Conservation (phyloP, 2,329 filamentous ascomycete genomes). For the Teratosphaeria nubilosa region DNA sequence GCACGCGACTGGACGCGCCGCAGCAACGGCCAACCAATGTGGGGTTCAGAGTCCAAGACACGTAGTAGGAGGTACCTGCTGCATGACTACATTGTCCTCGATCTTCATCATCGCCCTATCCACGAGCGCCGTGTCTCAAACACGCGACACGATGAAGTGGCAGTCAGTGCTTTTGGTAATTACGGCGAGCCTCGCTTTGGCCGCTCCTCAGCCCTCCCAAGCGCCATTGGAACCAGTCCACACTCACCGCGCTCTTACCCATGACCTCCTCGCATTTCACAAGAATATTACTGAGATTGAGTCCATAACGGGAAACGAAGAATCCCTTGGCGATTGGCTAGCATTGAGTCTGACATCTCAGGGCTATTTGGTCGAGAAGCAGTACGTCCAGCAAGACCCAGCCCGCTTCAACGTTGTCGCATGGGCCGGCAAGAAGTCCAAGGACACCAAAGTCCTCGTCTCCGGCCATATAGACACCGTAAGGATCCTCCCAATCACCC, state of each 20-base stretch:
- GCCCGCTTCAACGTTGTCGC: slow-evolving; percentile 69
- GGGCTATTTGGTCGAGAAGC: slow-evolving; percentile 54
- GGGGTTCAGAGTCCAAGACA: background rate
- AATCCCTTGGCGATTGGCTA: slow-evolving; percentile 58
- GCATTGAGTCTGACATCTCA: slow-evolving; percentile 52
- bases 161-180: background rate
- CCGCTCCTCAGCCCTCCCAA: background rate
- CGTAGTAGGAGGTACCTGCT: background rate
- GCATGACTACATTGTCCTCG: background rate
- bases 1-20: background rate
- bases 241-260: slow-evolving; percentile 15
- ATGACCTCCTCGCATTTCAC: slow-evolving; percentile 60
- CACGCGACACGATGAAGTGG: background rate
- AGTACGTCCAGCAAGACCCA: slow-evolving; percentile 34
- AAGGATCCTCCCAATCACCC: slow-evolving; percentile 10
- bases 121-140: background rate
- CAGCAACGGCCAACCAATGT: background rate
- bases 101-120: background rate
- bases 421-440: slow-evolving; percentile 39
- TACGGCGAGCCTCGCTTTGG: background rate
- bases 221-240: background rate
- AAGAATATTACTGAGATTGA: slow-evolving; percentile 62
- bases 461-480: slow-evolving; percentile 75
- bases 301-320: slow-evolving; percentile 62
- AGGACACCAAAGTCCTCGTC: slow-evolving; percentile 52